A percentile compares a stretch with the other conserved stretches of the same genome.
Conservation (phyloP, 1,139 yeast species). For the Hyphopichia pseudoburtonii region DNA sequence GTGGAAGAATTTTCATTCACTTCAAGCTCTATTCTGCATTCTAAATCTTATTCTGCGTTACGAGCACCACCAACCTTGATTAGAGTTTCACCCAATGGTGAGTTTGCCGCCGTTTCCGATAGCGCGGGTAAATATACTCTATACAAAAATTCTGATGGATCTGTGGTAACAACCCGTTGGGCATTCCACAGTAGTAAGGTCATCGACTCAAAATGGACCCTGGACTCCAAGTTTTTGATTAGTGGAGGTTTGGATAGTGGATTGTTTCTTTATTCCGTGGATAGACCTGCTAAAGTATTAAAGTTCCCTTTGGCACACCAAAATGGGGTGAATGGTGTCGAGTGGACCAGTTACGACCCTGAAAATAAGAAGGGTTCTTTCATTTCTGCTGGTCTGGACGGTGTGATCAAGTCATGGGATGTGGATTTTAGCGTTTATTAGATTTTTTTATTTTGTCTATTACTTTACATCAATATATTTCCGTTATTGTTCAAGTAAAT, state of each 20-base stretch:
- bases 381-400: conserved; percentile 79
- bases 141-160: conserved; percentile 54
- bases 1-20: conserved; percentile 27
- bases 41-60: conserved; percentile 40
- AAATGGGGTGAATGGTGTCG: conserved; percentile 76
- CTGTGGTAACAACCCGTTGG: conserved; percentile 86
- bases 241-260: conserved; percentile 86
- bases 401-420: conserved; percentile 75
- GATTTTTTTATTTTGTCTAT: not conserved
- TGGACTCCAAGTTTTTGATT: conserved; percentile 68
- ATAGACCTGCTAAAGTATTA: conserved; percentile 72
- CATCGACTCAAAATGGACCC: conserved; percentile 74
- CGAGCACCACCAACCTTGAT: conserved; percentile 64
- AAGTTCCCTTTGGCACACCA: conserved; percentile 82
- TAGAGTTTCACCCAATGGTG: conserved; percentile 69
- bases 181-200: conserved; percentile 88
- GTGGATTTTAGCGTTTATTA: conserved; percentile 34
- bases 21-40: conserved; percentile 13
- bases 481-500: no score
- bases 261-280: conserved; percentile 75
- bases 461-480: no score
- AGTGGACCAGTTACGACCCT: conserved; percentile 52
- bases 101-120: conserved; percentile 81
- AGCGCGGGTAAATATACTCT: conserved; percentile 78
- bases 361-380: conserved; percentile 39